Base-by-base conservation (phyloP, 139 green algal species). In the Asterochloris sp. region DNA sequence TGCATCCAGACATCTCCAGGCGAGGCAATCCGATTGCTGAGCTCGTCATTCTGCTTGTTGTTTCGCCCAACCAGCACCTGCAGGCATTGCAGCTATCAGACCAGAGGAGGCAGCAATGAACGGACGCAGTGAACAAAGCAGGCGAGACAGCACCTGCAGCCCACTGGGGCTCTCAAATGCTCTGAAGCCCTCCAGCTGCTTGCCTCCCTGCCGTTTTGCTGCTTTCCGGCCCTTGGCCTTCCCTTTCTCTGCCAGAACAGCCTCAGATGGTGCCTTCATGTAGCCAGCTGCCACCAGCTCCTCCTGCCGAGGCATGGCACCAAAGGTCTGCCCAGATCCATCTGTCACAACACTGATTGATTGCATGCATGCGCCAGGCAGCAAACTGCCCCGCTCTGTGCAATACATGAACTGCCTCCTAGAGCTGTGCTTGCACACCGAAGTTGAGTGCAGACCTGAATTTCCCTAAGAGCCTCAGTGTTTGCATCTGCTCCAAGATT, bases 1-100 rank as follows among this genome's bases (percentile, higher is more conserved):
- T 98, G 95, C 88, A 98, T 92, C 95, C 94, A 98, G 24, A 97
- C 69, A 79, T 98, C 95, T 12, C 85, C 78, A 27, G 79, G 67
- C 27, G 92, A 83, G 1, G 93, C 93, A 23, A 96, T 80, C 78
- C 86, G 74, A 27, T 88, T 87, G 28, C 85, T 93, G 83, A 98
- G 87, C 82, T 91, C 85, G 80, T 98, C 95, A 82, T 98, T 98
- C 83, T 97, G 92, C 62, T 85, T 86, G 86, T 95, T 96, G 88
- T 95, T 97, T 27, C 95, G 86, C 26, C 95, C 94, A 23, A 98
- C 85, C 76, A 97, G 85, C 23, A 95, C 82, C 78, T 84, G 82
- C 64, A 77, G 10, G 4, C 47, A 27, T 15, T 27, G 28, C 47
- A 47, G 12, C 54, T 21, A 67, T 62, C 0, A 17, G 12, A 0